Evolutionary conservation across 768 basidiomycete species (phyloP), one percentile per base, ranked within the genome.

Genomic region (Leccinum longicurvipes): DNA sequence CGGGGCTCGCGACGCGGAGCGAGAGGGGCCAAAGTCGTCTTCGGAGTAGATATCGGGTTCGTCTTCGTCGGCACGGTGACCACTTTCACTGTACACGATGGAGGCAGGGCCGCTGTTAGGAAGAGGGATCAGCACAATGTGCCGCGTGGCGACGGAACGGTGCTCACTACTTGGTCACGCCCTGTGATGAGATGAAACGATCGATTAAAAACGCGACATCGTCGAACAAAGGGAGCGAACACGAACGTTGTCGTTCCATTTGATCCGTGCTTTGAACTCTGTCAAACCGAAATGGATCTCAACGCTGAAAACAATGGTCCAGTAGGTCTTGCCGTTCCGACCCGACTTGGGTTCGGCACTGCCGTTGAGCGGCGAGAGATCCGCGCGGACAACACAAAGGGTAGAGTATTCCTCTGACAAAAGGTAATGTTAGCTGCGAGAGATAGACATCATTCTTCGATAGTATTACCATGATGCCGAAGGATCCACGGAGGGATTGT

Each of bases 221-320:
- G 47, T 53, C 51, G 41, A n/a, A 47, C 29, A 34, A 4, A 27
- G 31, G 45, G 11, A 42, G 41, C 34, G 14, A 21, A 31, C 12
- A 51, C 87, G 55, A 65, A 89, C 88, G 64, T 87, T 84, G 63
- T 91, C 87, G 49, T 83, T 78, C 89, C 88, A 91, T 68, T 89
- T 91, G 51, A 91, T 90, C 54, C 87, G 79, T 7, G 89, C 88
- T 67, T 76, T 86, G 74, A 91, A 91, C 69, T 91, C 89, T 0
- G 89, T 91, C 58, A 91, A 65, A 29, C 89, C 88, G 56, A 91
- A 91, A 64, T 89, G 88, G 53, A 91, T 89, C 67, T 90, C 89
- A 28, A 91, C 84, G 28, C 85, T 87, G 69, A 91, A 91, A 17
- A 91, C 84, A 56, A 91, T 89, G 14, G 85, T 90, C 87, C 87